A percentile compares a stretch with the other conserved stretches of the same genome.
These are phyloP conservation scores for Rhizopogon vesiculosus DNA, from an alignment of 768 basidiomycete species.

Conservation along the genomic window DNA sequence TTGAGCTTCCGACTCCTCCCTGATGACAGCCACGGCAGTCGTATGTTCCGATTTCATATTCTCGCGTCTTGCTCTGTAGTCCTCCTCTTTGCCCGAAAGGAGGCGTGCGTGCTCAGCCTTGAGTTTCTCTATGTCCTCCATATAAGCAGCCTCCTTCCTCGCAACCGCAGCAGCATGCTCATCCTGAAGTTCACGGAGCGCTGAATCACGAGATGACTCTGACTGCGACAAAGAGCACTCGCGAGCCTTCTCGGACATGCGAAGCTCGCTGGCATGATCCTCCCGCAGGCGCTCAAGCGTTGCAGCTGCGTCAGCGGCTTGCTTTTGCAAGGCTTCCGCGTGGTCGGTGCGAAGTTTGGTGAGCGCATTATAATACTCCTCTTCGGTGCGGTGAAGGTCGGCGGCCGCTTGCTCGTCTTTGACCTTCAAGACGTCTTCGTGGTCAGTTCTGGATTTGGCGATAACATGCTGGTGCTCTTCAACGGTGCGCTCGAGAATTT, in stretches of 20 bases:
- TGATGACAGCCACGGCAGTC: conserved; percentile 23
- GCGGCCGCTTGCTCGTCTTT: conserved; percentile 57
- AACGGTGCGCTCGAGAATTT: conserved; percentile 40
- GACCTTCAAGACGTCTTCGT: conserved; percentile 51
- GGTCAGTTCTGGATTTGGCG: conserved; percentile 44
- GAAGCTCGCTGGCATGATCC: conserved; percentile 71
- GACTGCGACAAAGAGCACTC: conserved; percentile 75
- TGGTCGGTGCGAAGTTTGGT: conserved; percentile 76
- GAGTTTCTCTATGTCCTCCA: conserved; percentile 60
- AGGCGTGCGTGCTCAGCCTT: conserved; percentile 58
- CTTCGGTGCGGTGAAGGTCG: conserved; percentile 64
- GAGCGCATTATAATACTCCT: conserved; percentile 77
- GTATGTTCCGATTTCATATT: conserved; percentile 31
- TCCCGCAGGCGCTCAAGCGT: conserved; percentile 67
- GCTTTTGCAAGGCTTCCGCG: conserved; percentile 55
- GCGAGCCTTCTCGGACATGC: conserved; percentile 69
- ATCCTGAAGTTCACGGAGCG: conserved; percentile 63
- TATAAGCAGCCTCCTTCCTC: conserved; percentile 60
- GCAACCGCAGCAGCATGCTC: conserved; percentile 65
- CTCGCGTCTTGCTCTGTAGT: conserved; percentile 39
- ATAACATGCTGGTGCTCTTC: conserved; percentile 53
- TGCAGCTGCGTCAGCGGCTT: conserved; percentile 54
- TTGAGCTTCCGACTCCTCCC: conserved; percentile 36
- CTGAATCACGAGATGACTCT: conserved; percentile 57
- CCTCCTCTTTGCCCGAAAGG: conserved; percentile 54